Base-by-base conservation (phyloP, 2,329 filamentous ascomycete genomes). In the Aspergillus oerlinghausenensis region DNA sequence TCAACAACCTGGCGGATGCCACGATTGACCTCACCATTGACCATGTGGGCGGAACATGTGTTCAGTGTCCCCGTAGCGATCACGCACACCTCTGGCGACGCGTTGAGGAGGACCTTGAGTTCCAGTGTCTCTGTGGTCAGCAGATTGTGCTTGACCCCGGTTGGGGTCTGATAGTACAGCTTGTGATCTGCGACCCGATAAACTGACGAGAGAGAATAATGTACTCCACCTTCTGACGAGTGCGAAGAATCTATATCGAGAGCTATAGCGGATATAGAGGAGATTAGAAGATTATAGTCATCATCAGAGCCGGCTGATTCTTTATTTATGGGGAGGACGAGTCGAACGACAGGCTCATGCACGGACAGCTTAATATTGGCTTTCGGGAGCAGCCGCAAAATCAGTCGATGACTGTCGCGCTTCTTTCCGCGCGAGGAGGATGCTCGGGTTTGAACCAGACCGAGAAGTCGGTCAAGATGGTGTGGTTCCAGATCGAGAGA, bases 201-300 rank as follows among this genome's bases (percentile, higher is more conserved):
- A 3, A 89, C 88, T 0, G 92, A 91, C 14, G 86, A 86, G 1
- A 99, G 77, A 4, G 89, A 90, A 73, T 99, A 99, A 69, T 97
- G 89, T 3, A 92, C 77, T 35, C 95, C 89, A 56, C 89, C 89
- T 38, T 90, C 84, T 0, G 88, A 81, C 3, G 91, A 94, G 74
- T 99, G 94, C n/a, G 92, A 96, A 0, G 94, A 96, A 69, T 99
- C 94, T 50, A 96, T 82, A 67, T 99, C 94, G 23, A 97, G 77
- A 0, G 93, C 96, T 40, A 97, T 85, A 0, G 93, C 96, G 0
- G 95, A 97, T 10, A 96, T 90, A 2, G 92, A 94, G 1, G 91
- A 96, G 50, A 99, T 96, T 48, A 99, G 88, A 29, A 99, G 82
- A 69, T 99, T 94, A 64, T 94, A 97, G 63, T 97, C 92, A 59